These are phyloP conservation scores for Xylaria bambusicola DNA, from an alignment of 495 filamentous ascomycete genomes.

Conservation along the genomic window DNA sequence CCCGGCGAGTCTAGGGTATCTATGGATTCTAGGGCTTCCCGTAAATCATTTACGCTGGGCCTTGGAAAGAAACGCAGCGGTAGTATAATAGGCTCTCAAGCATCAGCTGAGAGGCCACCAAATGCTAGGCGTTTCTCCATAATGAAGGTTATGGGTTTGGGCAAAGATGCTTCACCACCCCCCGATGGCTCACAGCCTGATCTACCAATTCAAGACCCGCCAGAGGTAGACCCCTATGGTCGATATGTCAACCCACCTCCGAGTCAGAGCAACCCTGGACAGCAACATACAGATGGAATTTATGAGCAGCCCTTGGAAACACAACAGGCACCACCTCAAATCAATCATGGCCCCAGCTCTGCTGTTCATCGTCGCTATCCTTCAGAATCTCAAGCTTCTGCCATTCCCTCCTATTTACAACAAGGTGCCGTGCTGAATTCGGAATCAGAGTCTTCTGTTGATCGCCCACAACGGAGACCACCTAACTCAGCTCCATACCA, in stretches of 20 bases:
- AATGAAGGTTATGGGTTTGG: constrained; percentile 59
- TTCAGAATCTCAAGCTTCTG: constrained; percentile 28
- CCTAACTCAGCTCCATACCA: constrained; percentile 38
- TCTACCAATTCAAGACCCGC: constrained; percentile 51
- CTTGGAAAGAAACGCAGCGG: constrained; percentile 71
- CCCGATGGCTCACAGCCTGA: constrained; percentile 46
- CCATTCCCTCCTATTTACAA: constrained; percentile 43
- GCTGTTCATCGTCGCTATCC: constrained; percentile 31
- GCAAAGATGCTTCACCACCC: constrained; percentile 46
- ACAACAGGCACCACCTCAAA: constrained; percentile 22
- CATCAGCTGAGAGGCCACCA: constrained; percentile 55
- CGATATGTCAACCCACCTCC: constrained; percentile 40
- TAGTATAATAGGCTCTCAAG: constrained; percentile 53
- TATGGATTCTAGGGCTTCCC: constrained; percentile 68
- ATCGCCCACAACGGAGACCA: constrained; percentile 35
- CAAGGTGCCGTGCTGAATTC: constrained; percentile 48
- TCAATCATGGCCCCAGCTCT: constrained; percentile 29
- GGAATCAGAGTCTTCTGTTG: constrained; percentile 51
- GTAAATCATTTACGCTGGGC: constrained; percentile 73
- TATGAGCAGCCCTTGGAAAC: constrained; percentile 43
- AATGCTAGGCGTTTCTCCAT: constrained; percentile 70
- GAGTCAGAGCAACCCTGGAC: constrained; percentile 34
- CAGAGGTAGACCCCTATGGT: constrained; percentile 39
- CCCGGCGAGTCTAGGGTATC: constrained; percentile 66
- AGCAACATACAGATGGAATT: constrained; percentile 41